These are phyloP conservation scores for Pulveroboletus ravenelii DNA, from an alignment of 768 basidiomycete species.

Conservation along the genomic window DNA sequence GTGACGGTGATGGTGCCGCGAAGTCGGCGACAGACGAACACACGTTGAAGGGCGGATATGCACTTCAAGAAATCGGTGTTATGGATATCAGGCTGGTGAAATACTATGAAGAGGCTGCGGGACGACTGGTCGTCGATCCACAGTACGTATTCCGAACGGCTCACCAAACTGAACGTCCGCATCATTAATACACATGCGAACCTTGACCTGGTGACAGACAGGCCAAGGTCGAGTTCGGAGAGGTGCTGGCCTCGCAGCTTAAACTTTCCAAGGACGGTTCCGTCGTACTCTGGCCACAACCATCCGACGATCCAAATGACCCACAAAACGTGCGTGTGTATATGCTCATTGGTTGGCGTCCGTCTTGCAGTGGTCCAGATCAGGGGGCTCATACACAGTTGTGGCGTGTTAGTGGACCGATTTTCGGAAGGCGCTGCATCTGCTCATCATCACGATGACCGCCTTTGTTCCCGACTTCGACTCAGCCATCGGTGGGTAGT, in stretches of 20 bases:
- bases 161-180: too few species aligned
- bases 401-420: constrained; percentile 37
- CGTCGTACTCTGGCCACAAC: constrained; percentile 54
- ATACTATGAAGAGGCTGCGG: constrained; percentile 53
- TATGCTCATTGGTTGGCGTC: background rate
- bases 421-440: constrained; percentile 41
- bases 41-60: background rate
- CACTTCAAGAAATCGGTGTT: background rate
- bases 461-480: constrained; percentile 53
- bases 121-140: constrained; percentile 59
- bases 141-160: constrained; percentile 35
- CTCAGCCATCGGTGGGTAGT: constrained; percentile 42
- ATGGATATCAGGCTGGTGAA: constrained; percentile 29
- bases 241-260: constrained; percentile 38
- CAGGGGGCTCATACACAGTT: background rate
- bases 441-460: constrained; percentile 47
- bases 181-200: background rate
- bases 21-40: background rate
- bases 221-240: constrained; percentile 48
- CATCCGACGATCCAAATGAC: constrained; percentile 44
- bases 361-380: background rate
- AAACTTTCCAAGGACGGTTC: constrained; percentile 44
- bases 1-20: background rate
- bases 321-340: constrained; percentile 45
- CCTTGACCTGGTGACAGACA: constrained; percentile 28